phyloP scores from a whole-genome alignment of 2,329 filamentous ascomycete species.

The Fusarium sp. region DNA sequence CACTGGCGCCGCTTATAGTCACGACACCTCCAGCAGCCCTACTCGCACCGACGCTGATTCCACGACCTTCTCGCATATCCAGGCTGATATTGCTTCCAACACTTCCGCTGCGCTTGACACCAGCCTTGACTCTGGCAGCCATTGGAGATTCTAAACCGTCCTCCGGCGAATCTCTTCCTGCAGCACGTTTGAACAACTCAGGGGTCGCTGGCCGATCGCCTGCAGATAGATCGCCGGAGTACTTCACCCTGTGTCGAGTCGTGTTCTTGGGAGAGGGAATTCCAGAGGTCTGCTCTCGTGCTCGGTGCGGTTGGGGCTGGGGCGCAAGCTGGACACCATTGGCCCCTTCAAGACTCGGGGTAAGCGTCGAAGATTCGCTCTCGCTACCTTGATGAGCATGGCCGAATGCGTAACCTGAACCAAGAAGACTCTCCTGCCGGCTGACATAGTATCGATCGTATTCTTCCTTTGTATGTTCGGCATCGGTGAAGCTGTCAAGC shows the following conservation, averaged over 20 bases:
- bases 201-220: slow-evolving; percentile 34
- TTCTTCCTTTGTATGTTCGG: slow-evolving; percentile 68
- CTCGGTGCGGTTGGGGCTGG: slow-evolving; percentile 43
- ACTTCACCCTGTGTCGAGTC: slow-evolving; percentile 23
- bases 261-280: slow-evolving; percentile 36
- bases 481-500: slow-evolving; percentile 75
- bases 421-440: slow-evolving; percentile 62
- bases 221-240: slow-evolving; percentile 17
- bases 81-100: slow-evolving; percentile 53
- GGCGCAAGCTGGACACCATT: slow-evolving; percentile 8
- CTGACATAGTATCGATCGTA: slow-evolving; percentile 67
- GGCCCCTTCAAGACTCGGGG: slow-evolving; percentile 37
- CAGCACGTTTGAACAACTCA: slow-evolving; percentile 3
- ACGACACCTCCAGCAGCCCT: slow-evolving; percentile 51
- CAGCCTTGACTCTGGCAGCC: slow-evolving; percentile 23
- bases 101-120: slow-evolving; percentile 42
- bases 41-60: slow-evolving; percentile 55
- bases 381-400: slow-evolving; percentile 48
- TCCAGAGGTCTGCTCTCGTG: slow-evolving; percentile 39
- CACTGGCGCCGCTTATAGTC: slow-evolving; percentile 44
- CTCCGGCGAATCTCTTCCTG: slow-evolving; percentile 29
- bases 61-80: slow-evolving; percentile 52
- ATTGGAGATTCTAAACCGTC: slow-evolving; percentile 33
- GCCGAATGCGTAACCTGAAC: slow-evolving; percentile 46
- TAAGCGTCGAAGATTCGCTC: slow-evolving; percentile 51